Evolutionary conservation across 306 rosid species (phyloP), one percentile per base, ranked within the genome.

Genomic region (Comarum palustre): DNA sequence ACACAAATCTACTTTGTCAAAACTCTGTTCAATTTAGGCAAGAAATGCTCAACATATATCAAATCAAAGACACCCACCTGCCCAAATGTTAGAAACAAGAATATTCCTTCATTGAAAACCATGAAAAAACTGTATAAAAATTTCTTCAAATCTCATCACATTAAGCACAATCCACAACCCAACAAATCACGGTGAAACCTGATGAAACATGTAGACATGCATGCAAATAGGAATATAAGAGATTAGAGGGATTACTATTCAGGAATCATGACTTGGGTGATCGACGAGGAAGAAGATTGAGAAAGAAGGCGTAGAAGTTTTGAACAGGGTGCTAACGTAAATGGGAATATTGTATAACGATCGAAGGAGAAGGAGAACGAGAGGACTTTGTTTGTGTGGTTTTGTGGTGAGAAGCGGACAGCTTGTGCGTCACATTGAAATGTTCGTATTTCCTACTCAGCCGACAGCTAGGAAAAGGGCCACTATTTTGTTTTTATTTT

Each of bases 181-280:
- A 47, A n/a, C 11, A 0, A 7, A 17, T 41, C 22, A 75, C 3
- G 39, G 19, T 7, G 31, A 3, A 65, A 32, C 38, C 19, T 38
- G 3, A 20, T 5, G 54, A 36, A 22, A 19, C 63, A 38, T 47
- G 46, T 39, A 66, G 29, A 52, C 32, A 42, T 34, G 67, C 43
- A 72, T 72, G 68, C 67, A 58, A 2, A 55, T 25, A 14, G 46
- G 11, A 13, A 58, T 17, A 4, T 31, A 45, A 16, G 67, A 20
- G 73, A 81, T 11, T 34, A 29, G 24, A 77, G 59, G 69, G 71
- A 77, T 72, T 84, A 89, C 96, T 89, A 89, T 80, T 89, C 96
- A 54, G 96, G 96, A 84, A 81, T 89, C 96, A 89, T 89, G 89
- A 67, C 39, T 72, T 38, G 32, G 66, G 20, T 72, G 57, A 57